These are phyloP conservation scores for Balamuthia mandrillaris DNA, from an alignment of 208 protist genomes.

Conservation along the genomic window DNA sequence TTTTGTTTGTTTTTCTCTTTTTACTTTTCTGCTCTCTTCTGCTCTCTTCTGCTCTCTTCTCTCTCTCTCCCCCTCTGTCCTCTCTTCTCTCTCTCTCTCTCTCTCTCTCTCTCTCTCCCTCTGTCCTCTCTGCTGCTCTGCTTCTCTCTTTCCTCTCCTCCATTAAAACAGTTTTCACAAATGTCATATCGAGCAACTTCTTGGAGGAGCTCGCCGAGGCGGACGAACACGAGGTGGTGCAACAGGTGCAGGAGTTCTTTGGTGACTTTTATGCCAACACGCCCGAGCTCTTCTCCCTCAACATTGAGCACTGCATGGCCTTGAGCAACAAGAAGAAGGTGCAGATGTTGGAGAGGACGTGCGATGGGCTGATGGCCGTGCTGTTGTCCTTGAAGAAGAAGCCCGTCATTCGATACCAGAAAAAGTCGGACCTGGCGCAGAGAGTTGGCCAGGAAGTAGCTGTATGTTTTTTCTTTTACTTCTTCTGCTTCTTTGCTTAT, in stretches of 20 bases:
- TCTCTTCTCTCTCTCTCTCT: not conserved
- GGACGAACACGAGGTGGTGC: constrained; percentile 89
- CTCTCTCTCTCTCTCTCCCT: not conserved
- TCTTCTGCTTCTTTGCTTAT: not conserved
- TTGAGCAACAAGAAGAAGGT: not conserved
- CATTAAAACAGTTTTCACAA: constrained; percentile 80
- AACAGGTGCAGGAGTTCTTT: constrained; percentile 87
- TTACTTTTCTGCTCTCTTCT: not conserved
- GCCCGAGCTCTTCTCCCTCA: constrained; percentile 71
- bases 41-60: not conserved
- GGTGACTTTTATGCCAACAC: constrained; percentile 91
- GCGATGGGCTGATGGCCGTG: constrained; percentile 73
- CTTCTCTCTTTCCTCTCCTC: not conserved
- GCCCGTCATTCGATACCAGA: constrained; percentile 65
- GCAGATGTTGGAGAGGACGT: no score
- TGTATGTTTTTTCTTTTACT: constrained; percentile 18
- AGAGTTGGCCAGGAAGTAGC: constrained; percentile 76
- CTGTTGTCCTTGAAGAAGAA: constrained; percentile 78
- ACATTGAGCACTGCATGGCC: constrained; percentile 49
- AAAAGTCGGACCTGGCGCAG: constrained; percentile 14
- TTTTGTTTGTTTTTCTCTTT: not conserved
- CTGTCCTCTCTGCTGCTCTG: not conserved
- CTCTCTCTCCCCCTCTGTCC: not conserved
- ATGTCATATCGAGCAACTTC: constrained; percentile 70
- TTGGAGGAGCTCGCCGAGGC: constrained; percentile 88